These are phyloP conservation scores for Daphne laureola DNA, from an alignment of 441 rosid species.

Conservation along the genomic window DNA sequence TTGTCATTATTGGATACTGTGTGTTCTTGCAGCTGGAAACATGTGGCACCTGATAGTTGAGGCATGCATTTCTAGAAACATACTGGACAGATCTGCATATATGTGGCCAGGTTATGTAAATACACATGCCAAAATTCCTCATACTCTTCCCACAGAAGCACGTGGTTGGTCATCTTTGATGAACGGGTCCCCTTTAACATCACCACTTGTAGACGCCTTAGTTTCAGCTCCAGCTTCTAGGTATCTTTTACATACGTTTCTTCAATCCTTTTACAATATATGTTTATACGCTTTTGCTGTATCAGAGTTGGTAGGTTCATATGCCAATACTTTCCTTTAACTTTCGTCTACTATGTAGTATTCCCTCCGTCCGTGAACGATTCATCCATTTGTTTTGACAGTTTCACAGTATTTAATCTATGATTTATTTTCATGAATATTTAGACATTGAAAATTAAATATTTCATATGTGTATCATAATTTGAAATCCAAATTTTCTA, in stretches of 20 bases:
- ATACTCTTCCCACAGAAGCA: constrained; percentile 38
- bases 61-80: constrained; percentile 90
- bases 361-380: too few species aligned
- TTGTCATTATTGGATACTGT: constrained; percentile 4
- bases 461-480: too few species aligned
- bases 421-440: too few species aligned
- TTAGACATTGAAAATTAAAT: too few species aligned
- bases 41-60: constrained; percentile 96
- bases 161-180: constrained; percentile 84
- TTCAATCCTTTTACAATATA: too few species aligned
- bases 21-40: constrained; percentile 65
- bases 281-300: too few species aligned
- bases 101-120: constrained; percentile 85
- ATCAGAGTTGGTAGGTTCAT: too few species aligned
- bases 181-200: constrained; percentile 83
- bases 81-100: constrained; percentile 88
- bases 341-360: too few species aligned
- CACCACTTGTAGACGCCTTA: constrained; percentile 52
- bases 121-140: constrained; percentile 46
- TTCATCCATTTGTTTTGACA: too few species aligned
- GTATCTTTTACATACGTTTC: constrained; percentile 30
- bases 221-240: constrained; percentile 91
- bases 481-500: too few species aligned
- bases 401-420: too few species aligned
- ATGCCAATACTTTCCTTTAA: too few species aligned